Conservation (phyloP, 495 filamentous ascomycete species). For the Podospora conica region DNA sequence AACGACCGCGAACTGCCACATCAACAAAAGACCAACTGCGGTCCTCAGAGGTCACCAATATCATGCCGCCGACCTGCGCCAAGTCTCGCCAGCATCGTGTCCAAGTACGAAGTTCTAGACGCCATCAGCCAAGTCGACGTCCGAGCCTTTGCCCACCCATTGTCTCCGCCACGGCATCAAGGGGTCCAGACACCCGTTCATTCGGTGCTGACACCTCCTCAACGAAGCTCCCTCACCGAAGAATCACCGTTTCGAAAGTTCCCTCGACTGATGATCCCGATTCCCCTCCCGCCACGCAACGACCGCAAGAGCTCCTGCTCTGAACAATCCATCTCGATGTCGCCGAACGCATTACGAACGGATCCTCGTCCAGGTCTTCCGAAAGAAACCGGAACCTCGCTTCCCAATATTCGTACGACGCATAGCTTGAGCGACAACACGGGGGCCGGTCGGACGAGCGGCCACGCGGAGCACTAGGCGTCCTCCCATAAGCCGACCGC, state of each 20-base stretch:
- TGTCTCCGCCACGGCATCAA: background rate
- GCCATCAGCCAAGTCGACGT: slow-evolving; percentile 23
- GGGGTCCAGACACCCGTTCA: background rate
- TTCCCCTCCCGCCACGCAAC: background rate
- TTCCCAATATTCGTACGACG: background rate
- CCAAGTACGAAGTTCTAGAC: slow-evolving; percentile 39
- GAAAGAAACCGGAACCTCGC: background rate
- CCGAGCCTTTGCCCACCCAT: slow-evolving; percentile 1
- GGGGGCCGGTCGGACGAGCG: background rate
- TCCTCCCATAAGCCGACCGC: background rate
- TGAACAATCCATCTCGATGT: slow-evolving; percentile 5
- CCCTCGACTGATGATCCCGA: background rate
- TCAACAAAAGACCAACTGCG: background rate
- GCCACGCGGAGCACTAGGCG: background rate
- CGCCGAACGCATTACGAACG: slow-evolving; percentile 6
- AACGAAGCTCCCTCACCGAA: background rate
- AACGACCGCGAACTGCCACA: background rate
- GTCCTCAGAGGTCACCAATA: background rate
- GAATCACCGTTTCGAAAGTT: slow-evolving; percentile 2
- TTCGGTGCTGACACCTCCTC: background rate
- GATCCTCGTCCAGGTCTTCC: background rate
- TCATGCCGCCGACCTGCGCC: background rate
- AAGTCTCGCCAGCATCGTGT: slow-evolving; percentile 29
- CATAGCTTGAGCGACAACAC: background rate
- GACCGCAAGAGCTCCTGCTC: background rate